Evolutionary conservation across 2,329 filamentous ascomycete species (phyloP).

Genomic region (Fusarium miscanthi): DNA sequence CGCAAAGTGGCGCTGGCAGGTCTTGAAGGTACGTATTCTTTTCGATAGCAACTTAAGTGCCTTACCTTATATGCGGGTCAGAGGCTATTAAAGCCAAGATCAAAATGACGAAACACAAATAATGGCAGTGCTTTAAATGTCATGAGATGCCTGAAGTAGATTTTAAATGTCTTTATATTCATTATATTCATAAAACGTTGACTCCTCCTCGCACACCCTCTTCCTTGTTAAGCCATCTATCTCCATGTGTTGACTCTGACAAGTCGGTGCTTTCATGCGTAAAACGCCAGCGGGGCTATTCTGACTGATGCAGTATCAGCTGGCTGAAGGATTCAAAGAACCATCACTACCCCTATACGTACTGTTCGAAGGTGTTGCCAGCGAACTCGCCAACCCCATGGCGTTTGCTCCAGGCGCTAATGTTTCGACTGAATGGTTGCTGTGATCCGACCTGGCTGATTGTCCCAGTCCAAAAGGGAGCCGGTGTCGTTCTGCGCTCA

Average conservation of each 20-base stretch:
- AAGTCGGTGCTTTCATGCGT: neutral
- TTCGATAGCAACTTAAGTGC: neutral
- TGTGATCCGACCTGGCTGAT: conserved; percentile 19
- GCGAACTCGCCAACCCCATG: conserved; percentile 12
- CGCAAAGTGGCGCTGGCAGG: conserved; percentile 23
- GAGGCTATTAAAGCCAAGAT: neutral
- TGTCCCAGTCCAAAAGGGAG: conserved; percentile 27
- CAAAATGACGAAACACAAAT: neutral
- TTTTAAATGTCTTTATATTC: conserved; percentile 7
- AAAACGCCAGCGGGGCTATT: conserved; percentile 8
- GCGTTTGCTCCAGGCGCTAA: conserved; percentile 7
- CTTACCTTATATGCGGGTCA: conserved; percentile 18
- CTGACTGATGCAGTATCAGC: conserved; percentile 21
- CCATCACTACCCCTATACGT: conserved; percentile 31
- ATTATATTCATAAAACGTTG: conserved; percentile 11
- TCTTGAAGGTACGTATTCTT: conserved; percentile 15
- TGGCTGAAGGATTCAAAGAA: conserved; percentile 37
- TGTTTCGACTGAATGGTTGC: conserved; percentile 23
- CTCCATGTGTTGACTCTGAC: neutral
- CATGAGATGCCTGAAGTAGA: neutral
- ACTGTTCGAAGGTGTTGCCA: conserved; percentile 19
- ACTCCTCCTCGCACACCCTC: neutral
- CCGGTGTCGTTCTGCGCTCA: conserved; percentile 38
- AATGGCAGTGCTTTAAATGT: neutral
- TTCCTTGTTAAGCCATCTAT: neutral